Conservation (phyloP, 1,139 yeast species). For the Wickerhamiella pararugosa region DNA sequence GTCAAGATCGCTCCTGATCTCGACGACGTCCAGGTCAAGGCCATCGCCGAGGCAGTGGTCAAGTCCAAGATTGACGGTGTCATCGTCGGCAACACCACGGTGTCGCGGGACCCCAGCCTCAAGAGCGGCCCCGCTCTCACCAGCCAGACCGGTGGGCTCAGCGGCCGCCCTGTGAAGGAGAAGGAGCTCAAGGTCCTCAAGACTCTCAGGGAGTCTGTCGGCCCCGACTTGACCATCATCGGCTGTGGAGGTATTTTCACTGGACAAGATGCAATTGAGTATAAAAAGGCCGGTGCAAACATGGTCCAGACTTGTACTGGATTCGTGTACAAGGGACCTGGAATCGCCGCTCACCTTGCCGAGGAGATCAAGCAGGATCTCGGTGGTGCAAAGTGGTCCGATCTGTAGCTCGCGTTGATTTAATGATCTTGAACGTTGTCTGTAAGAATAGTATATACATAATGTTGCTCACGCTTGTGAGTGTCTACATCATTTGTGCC, state of each 20-base stretch:
- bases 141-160: constrained; percentile 68
- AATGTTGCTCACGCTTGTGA: no score
- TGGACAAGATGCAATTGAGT: constrained; percentile 81
- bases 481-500: no score
- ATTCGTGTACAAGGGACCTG: constrained; percentile 88
- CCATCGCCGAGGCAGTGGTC: constrained; percentile 73
- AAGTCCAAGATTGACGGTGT: constrained; percentile 76
- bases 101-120: constrained; percentile 35
- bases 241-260: constrained; percentile 90
- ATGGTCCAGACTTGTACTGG: constrained; percentile 78
- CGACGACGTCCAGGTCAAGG: constrained; percentile 61
- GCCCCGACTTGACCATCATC: constrained; percentile 54
- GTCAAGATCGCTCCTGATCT: constrained; percentile 93
- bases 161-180: constrained; percentile 86
- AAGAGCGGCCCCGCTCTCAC: constrained; percentile 26
- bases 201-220: constrained; percentile 57
- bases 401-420: constrained; percentile 16
- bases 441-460: no score
- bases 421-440: no score
- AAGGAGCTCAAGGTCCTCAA: constrained; percentile 56
- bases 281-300: constrained; percentile 86
- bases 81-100: constrained; percentile 81
- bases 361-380: constrained; percentile 58
- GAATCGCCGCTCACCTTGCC: constrained; percentile 62
- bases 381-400: constrained; percentile 68